A percentile compares a stretch with the other conserved stretches of the same genome.
Evolutionary conservation across 345 rosid genomes (phyloP).

Genomic region (Eutrema heterophyllum): DNA sequence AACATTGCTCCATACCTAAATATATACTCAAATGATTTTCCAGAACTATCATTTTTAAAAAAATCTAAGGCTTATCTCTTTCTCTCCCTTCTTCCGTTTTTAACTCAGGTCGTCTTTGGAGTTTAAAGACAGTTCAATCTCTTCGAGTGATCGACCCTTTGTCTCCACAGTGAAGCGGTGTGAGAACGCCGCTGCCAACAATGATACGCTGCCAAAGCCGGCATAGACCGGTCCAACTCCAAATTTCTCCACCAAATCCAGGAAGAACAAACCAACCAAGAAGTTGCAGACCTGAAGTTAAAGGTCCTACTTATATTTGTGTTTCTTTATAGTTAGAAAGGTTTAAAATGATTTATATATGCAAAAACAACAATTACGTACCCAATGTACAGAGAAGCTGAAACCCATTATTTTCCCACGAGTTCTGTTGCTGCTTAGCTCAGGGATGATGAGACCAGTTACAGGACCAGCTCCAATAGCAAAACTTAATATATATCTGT

Average conservation of each 20-base stretch:
- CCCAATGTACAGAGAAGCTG: constrained; percentile 81
- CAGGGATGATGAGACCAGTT: constrained; percentile 70
- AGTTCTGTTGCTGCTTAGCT: constrained; percentile 60
- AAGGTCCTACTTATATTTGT: neutral
- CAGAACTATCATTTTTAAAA: no score
- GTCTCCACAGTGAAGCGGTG: constrained; percentile 56
- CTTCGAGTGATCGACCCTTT: constrained; percentile 72
- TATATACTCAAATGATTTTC: no score
- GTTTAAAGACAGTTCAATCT: constrained; percentile 64
- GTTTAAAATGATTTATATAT: neutral
- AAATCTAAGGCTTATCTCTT: no score
- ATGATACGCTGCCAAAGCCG: constrained; percentile 54
- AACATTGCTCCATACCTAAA: no score
- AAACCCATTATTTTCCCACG: constrained; percentile 77
- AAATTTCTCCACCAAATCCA: constrained; percentile 49
- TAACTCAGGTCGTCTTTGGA: constrained; percentile 1
- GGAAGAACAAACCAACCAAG: constrained; percentile 75
- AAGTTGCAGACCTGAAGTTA: constrained; percentile 61
- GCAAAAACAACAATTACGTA: constrained; percentile 17
- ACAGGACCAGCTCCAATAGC: constrained; percentile 80
- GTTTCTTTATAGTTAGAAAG: no score
- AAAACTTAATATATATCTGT: constrained; percentile 64
- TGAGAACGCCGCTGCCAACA: constrained; percentile 58
- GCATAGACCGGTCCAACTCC: constrained; percentile 61
- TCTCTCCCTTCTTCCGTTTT: neutral